Conservation (phyloP, 768 basidiomycete genomes). For the Serpula lacrymans region DNA sequence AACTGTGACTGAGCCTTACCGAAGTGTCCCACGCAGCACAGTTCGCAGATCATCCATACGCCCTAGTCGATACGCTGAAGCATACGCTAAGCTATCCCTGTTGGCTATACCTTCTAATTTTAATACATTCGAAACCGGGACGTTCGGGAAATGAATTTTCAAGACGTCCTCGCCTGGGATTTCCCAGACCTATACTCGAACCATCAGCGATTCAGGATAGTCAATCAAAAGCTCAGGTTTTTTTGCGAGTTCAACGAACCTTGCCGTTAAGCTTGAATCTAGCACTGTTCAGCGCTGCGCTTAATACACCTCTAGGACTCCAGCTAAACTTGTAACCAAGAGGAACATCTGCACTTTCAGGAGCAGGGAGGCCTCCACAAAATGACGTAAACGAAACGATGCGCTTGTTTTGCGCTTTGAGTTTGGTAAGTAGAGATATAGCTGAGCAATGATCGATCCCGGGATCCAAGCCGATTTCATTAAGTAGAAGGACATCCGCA, state of each 20-base stretch:
- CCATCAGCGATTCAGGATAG: not conserved
- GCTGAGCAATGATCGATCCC: constrained; percentile 91
- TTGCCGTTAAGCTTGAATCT: constrained; percentile 54
- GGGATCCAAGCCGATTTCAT: constrained; percentile 89
- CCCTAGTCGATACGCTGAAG: constrained; percentile 57
- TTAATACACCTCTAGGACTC: constrained; percentile 85
- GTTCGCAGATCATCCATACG: constrained; percentile 46
- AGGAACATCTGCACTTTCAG: constrained; percentile 62
- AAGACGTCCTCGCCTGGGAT: constrained; percentile 57
- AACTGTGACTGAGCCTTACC: constrained; percentile 35
- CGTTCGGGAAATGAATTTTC: constrained; percentile 53
- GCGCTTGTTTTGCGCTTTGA: constrained; percentile 48
- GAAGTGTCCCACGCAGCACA: constrained; percentile 79
- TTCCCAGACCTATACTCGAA: constrained; percentile 35
- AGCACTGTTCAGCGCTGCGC: constrained; percentile 74
- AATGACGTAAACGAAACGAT: constrained; percentile 81
- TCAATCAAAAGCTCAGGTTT: constrained; percentile 1
- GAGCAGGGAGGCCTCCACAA: constrained; percentile 89
- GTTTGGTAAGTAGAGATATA: constrained; percentile 56
- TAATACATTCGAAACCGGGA: constrained; percentile 62
- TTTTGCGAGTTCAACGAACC: constrained; percentile 35
- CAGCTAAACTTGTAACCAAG: constrained; percentile 93
- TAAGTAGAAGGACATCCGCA: constrained; percentile 70
- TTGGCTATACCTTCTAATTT: constrained; percentile 85
- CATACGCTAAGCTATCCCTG: constrained; percentile 74